Evolutionary conservation across 768 basidiomycete genomes (phyloP), one percentile per base, ranked within the genome.

Genomic region (Pleurotus eryngii): DNA sequence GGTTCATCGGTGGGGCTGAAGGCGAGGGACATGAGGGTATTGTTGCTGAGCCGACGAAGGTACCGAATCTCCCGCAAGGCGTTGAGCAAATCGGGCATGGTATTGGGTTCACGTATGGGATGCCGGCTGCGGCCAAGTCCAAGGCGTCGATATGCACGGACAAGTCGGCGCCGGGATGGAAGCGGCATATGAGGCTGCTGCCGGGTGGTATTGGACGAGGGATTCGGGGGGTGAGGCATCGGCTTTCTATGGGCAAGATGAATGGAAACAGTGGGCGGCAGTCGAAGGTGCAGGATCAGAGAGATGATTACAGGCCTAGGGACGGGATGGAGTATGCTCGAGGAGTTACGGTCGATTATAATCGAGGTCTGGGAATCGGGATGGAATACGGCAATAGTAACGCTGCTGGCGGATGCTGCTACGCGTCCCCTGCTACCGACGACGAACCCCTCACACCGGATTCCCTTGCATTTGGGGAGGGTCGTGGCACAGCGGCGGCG

Each of bases 41-140:
- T 20, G 51, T 22, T 14, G 17, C 27, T 22, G 42, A 35, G 6
- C 51, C 51, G 5, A 24, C 5, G 37, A 54, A 40, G 22, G 26
- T 54, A 42, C 54, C 65, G 39, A 67, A 76, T 48, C 68, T 84
- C 14, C 83, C 83, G 0, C 63, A 66, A 42, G 79, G 78, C 2
- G 56, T 80, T 17, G 74, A 76, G 65, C 75, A 78, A 42, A 76
- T 79, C 40, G 81, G 81, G 18, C 75, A 73, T 30, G 81, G 84
- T 20, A 83, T 82, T 49, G 81, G 81, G 5, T 83, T 78, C 63
- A 78, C 70, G 24, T 78, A 77, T 64, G 30, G 62, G 30, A 53
- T 72, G 4, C 74, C 73, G 1, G 49, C 57, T 24, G 67, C 72
- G 18, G 56, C 64, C n/a, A 60, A 60, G n/a, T 70, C 71, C 38